Evolutionary conservation across 352 stramenopile species (phyloP).

Genomic region (Ochromonadaceae sp.): DNA sequence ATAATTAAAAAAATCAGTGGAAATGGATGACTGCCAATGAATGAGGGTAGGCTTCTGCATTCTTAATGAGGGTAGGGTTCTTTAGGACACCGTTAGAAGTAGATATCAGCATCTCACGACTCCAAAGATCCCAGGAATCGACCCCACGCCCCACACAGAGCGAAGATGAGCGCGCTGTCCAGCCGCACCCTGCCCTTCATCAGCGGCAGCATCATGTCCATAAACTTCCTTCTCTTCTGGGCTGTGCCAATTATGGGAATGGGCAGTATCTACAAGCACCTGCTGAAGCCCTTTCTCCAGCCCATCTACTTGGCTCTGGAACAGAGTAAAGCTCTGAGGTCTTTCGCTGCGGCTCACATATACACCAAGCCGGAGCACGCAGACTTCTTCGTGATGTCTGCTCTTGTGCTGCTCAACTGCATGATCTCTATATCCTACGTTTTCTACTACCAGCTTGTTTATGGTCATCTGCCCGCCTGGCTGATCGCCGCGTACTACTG

Average conservation of each 20-base stretch:
- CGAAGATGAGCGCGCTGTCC: too few relatives aligned
- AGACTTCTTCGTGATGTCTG: slow-evolving; percentile 18
- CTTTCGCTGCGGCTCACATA: slow-evolving; percentile 15
- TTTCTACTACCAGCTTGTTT: slow-evolving; percentile 15
- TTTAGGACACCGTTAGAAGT: too few relatives aligned
- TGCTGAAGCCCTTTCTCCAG: neutral
- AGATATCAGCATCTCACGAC: too few relatives aligned
- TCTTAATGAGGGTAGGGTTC: too few relatives aligned
- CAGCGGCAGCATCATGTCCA: too few relatives aligned
- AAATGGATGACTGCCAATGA: too few relatives aligned
- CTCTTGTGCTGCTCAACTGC: neutral
- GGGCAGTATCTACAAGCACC: slow-evolving; percentile 18
- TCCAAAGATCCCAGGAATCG: too few relatives aligned
- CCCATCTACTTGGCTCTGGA: slow-evolving; percentile 22
- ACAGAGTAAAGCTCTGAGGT: neutral
- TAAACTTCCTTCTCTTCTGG: slow-evolving; percentile 23
- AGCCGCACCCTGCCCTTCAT: too few relatives aligned
- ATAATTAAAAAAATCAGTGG: too few relatives aligned
- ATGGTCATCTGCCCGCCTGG: slow-evolving; percentile 19
- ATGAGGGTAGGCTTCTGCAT: too few relatives aligned
- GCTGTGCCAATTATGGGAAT: slow-evolving; percentile 11
- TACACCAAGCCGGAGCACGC: slow-evolving; percentile 20
- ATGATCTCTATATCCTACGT: neutral
- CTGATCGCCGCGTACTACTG: slow-evolving; percentile 21
- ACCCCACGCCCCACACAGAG: too few relatives aligned